Conservation (phyloP, 169 alveolate genomes). For the Plasmodium yoelii region DNA sequence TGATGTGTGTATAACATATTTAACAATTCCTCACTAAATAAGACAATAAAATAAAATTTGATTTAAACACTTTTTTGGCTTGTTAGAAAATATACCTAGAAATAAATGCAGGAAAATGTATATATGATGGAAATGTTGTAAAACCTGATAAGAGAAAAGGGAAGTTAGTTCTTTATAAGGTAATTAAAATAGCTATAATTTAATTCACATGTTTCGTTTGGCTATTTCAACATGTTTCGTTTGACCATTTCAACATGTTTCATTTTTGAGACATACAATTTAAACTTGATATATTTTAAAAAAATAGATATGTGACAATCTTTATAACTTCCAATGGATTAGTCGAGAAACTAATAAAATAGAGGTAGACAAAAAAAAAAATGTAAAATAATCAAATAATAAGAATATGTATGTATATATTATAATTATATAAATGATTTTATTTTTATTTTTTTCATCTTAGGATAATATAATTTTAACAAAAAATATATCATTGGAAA, state of each 20-base stretch:
- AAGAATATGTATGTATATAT: background rate
- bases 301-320: slow-evolving; percentile 68
- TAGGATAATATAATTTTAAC: slow-evolving; percentile 74
- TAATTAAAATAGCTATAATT: slow-evolving; percentile 11
- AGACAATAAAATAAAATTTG: too few relatives aligned
- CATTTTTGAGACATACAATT: too few relatives aligned
- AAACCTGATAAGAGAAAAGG: slow-evolving; percentile 75
- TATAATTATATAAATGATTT: background rate
- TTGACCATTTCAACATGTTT: too few relatives aligned
- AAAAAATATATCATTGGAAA: slow-evolving; percentile 47
- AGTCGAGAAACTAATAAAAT: slow-evolving; percentile 71
- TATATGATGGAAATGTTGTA: slow-evolving; percentile 67
- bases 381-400: background rate
- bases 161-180: slow-evolving; percentile 69
- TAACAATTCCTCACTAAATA: too few relatives aligned
- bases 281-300: background rate
- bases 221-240: too few relatives aligned
- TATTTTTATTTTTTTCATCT: background rate
- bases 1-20: too few relatives aligned
- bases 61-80: background rate
- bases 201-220: background rate
- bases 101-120: slow-evolving; percentile 75
- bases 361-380: slow-evolving; percentile 50
- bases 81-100: slow-evolving; percentile 65
- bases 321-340: slow-evolving; percentile 73